phyloP scores from a whole-genome alignment of 2,329 filamentous ascomycete species.

The Aspergillus udagawae region DNA sequence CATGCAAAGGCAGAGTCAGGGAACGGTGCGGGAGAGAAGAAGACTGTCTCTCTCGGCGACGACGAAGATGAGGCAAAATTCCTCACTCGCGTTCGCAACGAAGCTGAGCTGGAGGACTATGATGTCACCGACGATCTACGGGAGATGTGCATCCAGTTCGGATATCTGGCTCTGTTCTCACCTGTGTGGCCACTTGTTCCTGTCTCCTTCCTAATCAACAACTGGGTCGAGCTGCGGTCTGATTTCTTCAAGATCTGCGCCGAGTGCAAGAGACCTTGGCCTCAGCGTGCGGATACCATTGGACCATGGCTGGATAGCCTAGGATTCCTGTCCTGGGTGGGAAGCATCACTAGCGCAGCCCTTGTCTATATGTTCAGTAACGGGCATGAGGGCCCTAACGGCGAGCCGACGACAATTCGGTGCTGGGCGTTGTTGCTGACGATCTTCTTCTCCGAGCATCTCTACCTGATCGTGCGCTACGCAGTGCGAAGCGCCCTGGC shows the following conservation, averaged over 20 bases:
- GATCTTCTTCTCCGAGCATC: constrained; percentile 82
- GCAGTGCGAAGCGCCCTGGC: constrained; percentile 68
- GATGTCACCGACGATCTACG: constrained; percentile 87
- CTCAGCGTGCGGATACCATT: constrained; percentile 87
- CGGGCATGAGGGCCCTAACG: constrained; percentile 48
- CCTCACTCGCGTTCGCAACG: constrained; percentile 74
- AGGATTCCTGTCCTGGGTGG: constrained; percentile 88
- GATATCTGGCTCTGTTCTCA: constrained; percentile 88
- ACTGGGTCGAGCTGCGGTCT: constrained; percentile 91
- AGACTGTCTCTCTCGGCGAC: constrained; percentile 54
- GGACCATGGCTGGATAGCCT: constrained; percentile 90
- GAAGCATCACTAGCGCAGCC: constrained; percentile 81
- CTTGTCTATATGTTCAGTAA: constrained; percentile 86
- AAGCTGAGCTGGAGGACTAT: constrained; percentile 81
- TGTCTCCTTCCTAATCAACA: constrained; percentile 86
- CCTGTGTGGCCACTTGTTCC: constrained; percentile 90
- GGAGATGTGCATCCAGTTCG: constrained; percentile 89
- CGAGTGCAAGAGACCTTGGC: constrained; percentile 82
- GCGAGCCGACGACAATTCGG: constrained; percentile 58
- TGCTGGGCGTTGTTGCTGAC: constrained; percentile 77
- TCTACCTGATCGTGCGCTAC: constrained; percentile 76
- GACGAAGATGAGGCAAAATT: constrained; percentile 76
- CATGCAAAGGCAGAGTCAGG: constrained; percentile 19
- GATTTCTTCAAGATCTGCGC: constrained; percentile 95
- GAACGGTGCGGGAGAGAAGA: constrained; percentile 19